Percentiles rank a stretch among this genome's conserved stretches.
phyloP scores from a whole-genome alignment of 768 basidiomycete species.

The Melanogaster broomeanus region DNA sequence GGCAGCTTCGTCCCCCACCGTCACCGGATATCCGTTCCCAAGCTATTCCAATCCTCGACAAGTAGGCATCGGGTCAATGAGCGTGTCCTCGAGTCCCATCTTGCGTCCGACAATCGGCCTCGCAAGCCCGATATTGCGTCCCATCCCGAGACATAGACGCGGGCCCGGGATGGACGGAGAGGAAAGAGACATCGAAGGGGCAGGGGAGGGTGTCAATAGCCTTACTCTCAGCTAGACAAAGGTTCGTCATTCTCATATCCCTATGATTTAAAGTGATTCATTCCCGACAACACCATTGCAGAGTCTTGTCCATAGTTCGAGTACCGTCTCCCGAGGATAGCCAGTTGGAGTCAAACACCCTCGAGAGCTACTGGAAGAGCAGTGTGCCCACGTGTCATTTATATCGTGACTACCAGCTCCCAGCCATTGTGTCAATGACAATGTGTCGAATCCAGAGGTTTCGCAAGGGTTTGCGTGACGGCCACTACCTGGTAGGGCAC shows the following conservation, averaged over 20 bases:
- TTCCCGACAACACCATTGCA: neutral
- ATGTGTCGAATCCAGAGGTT: too few relatives aligned
- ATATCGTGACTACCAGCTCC: too few relatives aligned
- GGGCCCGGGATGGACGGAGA: slow-evolving; percentile 54
- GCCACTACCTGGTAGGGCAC: too few relatives aligned
- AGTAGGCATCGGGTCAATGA: slow-evolving; percentile 43
- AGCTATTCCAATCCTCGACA: slow-evolving; percentile 37
- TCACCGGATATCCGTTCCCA: slow-evolving; percentile 51
- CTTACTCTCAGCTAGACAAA: slow-evolving; percentile 42
- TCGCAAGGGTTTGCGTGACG: too few relatives aligned
- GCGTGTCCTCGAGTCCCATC: slow-evolving; percentile 73
- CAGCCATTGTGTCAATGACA: too few relatives aligned
- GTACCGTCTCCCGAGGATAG: too few relatives aligned
- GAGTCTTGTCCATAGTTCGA: too few relatives aligned
- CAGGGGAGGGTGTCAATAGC: slow-evolving; percentile 74
- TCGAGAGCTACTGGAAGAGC: too few relatives aligned
- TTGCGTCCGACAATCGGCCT: slow-evolving; percentile 70
- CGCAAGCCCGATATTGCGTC: slow-evolving; percentile 75
- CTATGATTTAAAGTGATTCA: neutral
- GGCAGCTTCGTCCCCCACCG: slow-evolving; percentile 72
- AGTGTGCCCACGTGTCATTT: too few relatives aligned
- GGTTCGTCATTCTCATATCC: neutral
- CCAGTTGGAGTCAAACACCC: too few relatives aligned
- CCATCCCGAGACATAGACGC: slow-evolving; percentile 56
- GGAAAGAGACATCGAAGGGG: slow-evolving; percentile 74